Percentiles rank a stretch among this genome's conserved stretches.
Evolutionary conservation across 192 early-diverging fungal genomes (phyloP).

Genomic region (Dimargaris xerosporica): DNA sequence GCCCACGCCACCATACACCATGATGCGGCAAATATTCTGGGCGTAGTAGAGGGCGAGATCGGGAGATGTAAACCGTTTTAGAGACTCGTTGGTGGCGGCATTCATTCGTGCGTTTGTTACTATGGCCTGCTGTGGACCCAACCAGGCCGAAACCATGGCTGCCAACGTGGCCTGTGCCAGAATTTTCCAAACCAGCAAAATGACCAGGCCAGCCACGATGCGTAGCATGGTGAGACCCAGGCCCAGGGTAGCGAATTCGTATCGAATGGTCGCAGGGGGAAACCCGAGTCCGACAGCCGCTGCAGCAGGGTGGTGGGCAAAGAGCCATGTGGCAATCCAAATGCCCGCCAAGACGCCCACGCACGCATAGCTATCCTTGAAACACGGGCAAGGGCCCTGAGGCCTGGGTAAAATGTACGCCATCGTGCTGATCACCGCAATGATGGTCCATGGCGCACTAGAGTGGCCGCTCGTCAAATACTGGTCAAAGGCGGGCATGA

Average conservation of each 20-base stretch:
- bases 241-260: not conserved
- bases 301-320: not conserved
- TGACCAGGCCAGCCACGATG: constrained; percentile 16
- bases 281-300: not conserved
- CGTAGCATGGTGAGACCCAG: constrained; percentile 14
- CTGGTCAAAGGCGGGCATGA: constrained; percentile 19
- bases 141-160: constrained; percentile 10
- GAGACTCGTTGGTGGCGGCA: not conserved
- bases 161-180: constrained; percentile 19
- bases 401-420: constrained; percentile 22
- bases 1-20: constrained; percentile 27
- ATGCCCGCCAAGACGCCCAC: constrained; percentile 24
- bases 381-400: constrained; percentile 31
- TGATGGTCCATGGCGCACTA: constrained; percentile 14
- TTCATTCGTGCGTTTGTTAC: not conserved
- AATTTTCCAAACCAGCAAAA: constrained; percentile 27
- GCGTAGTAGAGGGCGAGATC: constrained; percentile 3
- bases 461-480: constrained; percentile 9
- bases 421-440: constrained; percentile 15
- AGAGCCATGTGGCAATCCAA: constrained; percentile 20
- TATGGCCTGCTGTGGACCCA: not conserved
- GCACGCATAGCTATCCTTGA: constrained; percentile 27
- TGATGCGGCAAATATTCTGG: constrained; percentile 29
- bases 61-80: not conserved
- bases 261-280: constrained; percentile 9